Percentiles rank a stretch among this genome's conserved stretches.
Evolutionary conservation across 306 rosid genomes (phyloP).

Genomic region (Ormosia emarginata): DNA sequence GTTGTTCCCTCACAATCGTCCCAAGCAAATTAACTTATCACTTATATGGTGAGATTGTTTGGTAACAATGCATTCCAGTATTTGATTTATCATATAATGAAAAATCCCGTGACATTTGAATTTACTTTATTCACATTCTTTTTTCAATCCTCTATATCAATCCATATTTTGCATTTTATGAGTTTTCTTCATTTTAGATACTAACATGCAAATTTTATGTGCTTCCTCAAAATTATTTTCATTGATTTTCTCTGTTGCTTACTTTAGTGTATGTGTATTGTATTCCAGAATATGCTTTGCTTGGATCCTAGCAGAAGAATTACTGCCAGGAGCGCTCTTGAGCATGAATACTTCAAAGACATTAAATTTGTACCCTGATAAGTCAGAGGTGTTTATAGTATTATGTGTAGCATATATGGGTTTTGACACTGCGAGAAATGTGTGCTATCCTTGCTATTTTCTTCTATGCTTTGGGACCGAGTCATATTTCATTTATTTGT

Average conservation of each 20-base stretch:
- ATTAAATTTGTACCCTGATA: conserved; percentile 68
- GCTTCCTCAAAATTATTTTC: not conserved
- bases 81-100: not conserved
- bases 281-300: conserved; percentile 88
- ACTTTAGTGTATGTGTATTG: not conserved
- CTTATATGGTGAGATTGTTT: not conserved
- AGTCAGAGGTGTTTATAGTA: conserved; percentile 57
- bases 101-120: not conserved
- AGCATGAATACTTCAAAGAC: conserved; percentile 97
- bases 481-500: conserved; percentile 34
- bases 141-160: not conserved
- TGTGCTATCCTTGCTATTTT: conserved; percentile 41
- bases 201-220: not conserved
- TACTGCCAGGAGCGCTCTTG: conserved; percentile 87
- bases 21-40: not conserved
- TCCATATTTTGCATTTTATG: not conserved
- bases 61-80: not conserved
- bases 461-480: conserved; percentile 23
- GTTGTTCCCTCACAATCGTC: not conserved
- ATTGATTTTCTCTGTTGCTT: not conserved
- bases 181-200: not conserved
- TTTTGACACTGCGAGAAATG: conserved; percentile 51
- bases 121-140: not conserved
- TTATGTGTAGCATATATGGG: conserved; percentile 47
- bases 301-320: conserved; percentile 94